Percentiles rank a stretch among this genome's conserved stretches.
phyloP scores from a whole-genome alignment of 371 early-diverging fungal species.

The Mycotypha africana region DNA sequence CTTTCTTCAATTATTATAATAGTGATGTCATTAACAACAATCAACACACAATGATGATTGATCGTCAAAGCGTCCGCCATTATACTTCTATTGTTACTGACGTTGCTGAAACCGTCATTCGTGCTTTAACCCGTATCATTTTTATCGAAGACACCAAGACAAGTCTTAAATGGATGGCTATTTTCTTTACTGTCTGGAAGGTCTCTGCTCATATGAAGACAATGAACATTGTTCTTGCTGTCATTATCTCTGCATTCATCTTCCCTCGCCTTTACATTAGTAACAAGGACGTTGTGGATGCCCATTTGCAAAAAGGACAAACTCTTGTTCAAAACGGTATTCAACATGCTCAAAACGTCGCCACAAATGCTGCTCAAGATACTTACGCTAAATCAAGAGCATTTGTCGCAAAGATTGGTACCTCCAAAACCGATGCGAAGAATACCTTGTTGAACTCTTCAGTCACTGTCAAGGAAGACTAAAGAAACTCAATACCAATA shows the following conservation, averaged over 20 bases:
- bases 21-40: slow-evolving; percentile 27
- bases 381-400: slow-evolving; percentile 20
- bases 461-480: slow-evolving; percentile 17
- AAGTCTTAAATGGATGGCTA: slow-evolving; percentile 32
- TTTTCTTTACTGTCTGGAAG: slow-evolving; percentile 34
- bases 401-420: slow-evolving; percentile 19
- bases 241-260: slow-evolving; percentile 26
- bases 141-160: slow-evolving; percentile 35
- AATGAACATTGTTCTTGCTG: slow-evolving; percentile 19
- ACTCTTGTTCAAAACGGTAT: slow-evolving; percentile 15
- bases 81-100: slow-evolving; percentile 27
- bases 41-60: slow-evolving; percentile 11
- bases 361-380: slow-evolving; percentile 12
- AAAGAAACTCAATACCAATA: slow-evolving; percentile 1
- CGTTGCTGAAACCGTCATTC: slow-evolving; percentile 28
- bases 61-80: slow-evolving; percentile 21
- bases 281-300: slow-evolving; percentile 38
- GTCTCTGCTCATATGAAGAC: slow-evolving; percentile 33
- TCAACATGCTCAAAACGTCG: slow-evolving; percentile 15
- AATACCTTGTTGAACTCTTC: slow-evolving; percentile 18
- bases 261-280: slow-evolving; percentile 35
- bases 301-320: slow-evolving; percentile 36
- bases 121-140: slow-evolving; percentile 34
- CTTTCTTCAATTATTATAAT: background rate
- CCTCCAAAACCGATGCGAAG: slow-evolving; percentile 30